Base-by-base conservation (phyloP, 1,284 basidiomycete genomes). In the Trichosporon faecale region DNA sequence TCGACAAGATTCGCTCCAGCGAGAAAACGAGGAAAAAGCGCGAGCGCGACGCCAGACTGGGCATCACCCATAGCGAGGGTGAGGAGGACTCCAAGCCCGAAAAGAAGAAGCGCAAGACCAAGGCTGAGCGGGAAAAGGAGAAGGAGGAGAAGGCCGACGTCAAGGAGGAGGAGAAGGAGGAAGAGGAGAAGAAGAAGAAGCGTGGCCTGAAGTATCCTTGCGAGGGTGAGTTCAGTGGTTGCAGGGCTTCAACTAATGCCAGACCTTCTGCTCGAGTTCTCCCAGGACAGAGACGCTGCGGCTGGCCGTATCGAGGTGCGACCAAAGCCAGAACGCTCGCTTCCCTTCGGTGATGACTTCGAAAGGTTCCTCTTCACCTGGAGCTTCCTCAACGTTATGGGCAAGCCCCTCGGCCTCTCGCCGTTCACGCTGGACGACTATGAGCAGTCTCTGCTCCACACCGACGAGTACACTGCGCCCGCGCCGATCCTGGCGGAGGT, bases 401-500 rank as follows among this genome's bases (percentile, higher is more conserved):
- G 94, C 93, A 90, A 92, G 87, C 90, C 95, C 2, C 86, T 99
- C 16, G 89, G 91, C 73, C 84, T 99, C 11, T 96, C 95, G n/a
- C 85, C 90, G 11, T 94, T 98, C 80, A 91, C 94, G 0, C 86
- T 98, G 76, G 97, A 99, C 81, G 97, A 98, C 76, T 94, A 92
- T 79, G 94, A 96, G 79, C 88, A 90, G 71, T 91, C 94, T 0
- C 85, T 99, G 31, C 89, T 90, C 66, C 96, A 99, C 81, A 86
- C 87, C 16, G 85, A 88, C 66, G 77, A 85, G 44, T 92, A 93
- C 37, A 87, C 90, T 2, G 69, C 74, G 0, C 87, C 90, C 0
- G 95, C 94, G 76, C 79, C 87, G 37, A 86, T 99, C 55, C 87
- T 98, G 49, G 89, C 89, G 66, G 97, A 98, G 82, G 87, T 97